Evolutionary conservation across 495 filamentous ascomycete genomes (phyloP).

Genomic region (Paragyromitra xinjiangensis): DNA sequence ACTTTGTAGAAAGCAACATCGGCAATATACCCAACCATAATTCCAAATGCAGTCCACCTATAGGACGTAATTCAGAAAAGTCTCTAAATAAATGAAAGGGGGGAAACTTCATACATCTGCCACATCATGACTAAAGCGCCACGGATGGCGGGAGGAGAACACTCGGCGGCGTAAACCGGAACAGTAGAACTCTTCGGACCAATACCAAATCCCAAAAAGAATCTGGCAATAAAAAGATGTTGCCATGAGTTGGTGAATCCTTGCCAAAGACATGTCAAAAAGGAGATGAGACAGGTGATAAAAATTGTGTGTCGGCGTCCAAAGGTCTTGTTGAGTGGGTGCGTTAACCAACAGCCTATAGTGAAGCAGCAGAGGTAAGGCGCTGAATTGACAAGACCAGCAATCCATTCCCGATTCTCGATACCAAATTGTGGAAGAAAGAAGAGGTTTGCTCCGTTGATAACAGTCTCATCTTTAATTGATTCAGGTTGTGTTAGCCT

Average conservation of each 20-base stretch:
- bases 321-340: slow-evolving; percentile 71
- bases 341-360: slow-evolving; percentile 83
- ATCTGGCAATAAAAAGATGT: slow-evolving; percentile 72
- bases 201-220: slow-evolving; percentile 78
- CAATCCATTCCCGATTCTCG: slow-evolving; percentile 68
- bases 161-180: slow-evolving; percentile 81
- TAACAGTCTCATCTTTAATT: slow-evolving; percentile 77
- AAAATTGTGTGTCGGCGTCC: slow-evolving; percentile 88
- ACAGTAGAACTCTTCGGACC: slow-evolving; percentile 83
- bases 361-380: slow-evolving; percentile 83
- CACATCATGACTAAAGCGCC: slow-evolving; percentile 83
- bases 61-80: slow-evolving; percentile 22
- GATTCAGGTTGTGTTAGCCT: slow-evolving; percentile 55
- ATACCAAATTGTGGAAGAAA: slow-evolving; percentile 75
- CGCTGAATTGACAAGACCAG: slow-evolving; percentile 72
- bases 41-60: slow-evolving; percentile 80
- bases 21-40: slow-evolving; percentile 77
- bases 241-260: slow-evolving; percentile 76
- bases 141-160: slow-evolving; percentile 72
- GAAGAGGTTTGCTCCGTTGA: slow-evolving; percentile 78
- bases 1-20: slow-evolving; percentile 74
- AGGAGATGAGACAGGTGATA: slow-evolving; percentile 72
- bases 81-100: background rate
- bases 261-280: slow-evolving; percentile 78
- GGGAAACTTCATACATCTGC: slow-evolving; percentile 67